These are phyloP conservation scores for Chaetomium tenue DNA, from an alignment of 495 filamentous ascomycete species.

Conservation along the genomic window DNA sequence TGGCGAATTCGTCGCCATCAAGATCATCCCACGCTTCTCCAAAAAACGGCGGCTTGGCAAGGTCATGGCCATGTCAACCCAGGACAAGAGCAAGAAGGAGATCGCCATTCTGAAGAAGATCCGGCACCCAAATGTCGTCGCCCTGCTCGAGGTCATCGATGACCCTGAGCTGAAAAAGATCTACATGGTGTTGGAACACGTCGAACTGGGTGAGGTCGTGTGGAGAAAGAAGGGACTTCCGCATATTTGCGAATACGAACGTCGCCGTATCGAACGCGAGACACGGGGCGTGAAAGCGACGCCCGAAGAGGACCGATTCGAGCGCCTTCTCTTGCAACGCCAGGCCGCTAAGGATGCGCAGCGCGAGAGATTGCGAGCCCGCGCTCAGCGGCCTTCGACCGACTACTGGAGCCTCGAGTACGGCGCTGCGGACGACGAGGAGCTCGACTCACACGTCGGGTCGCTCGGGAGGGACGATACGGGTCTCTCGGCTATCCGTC, in stretches of 20 bases:
- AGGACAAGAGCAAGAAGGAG: conserved; percentile 94
- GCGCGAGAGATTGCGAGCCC: conserved; percentile 45
- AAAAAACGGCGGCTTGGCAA: conserved; percentile 86
- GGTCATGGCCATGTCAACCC: conserved; percentile 58
- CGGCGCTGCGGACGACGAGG: conserved; percentile 64
- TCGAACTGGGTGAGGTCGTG: conserved; percentile 86
- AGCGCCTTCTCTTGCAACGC: conserved; percentile 55
- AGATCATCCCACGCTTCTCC: conserved; percentile 95
- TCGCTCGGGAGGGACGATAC: conserved; percentile 38
- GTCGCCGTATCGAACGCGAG: conserved; percentile 71
- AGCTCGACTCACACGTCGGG: conserved; percentile 40
- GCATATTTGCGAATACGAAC: conserved; percentile 78
- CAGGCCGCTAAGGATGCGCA: conserved; percentile 57
- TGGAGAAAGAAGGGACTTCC: conserved; percentile 84
- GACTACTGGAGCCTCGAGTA: conserved; percentile 81
- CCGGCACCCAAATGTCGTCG: conserved; percentile 91
- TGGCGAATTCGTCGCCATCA: conserved; percentile 86
- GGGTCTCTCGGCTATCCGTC: conserved; percentile 11
- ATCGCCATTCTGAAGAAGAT: conserved; percentile 98
- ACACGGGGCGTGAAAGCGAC: conserved; percentile 58
- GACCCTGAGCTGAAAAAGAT: conserved; percentile 95
- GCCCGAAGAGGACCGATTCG: conserved; percentile 63
- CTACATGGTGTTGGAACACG: conserved; percentile 93
- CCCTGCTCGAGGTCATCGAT: conserved; percentile 93
- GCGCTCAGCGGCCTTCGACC: conserved; percentile 43